phyloP scores from a whole-genome alignment of 768 basidiomycete genomes.

The Kwoniella bestiolae region DNA sequence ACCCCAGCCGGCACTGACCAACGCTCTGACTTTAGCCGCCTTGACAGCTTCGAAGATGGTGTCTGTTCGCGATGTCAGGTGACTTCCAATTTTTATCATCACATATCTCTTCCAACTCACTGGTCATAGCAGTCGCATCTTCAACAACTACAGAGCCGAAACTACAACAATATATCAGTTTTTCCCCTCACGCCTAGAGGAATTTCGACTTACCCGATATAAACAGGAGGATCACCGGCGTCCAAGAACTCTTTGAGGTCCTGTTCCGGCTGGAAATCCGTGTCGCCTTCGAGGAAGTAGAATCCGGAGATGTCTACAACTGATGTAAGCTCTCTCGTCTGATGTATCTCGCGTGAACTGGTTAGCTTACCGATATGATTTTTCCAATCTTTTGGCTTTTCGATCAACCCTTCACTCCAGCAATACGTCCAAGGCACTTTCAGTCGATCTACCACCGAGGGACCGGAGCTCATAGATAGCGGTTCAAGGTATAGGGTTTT shows the following conservation, averaged over 20 bases:
- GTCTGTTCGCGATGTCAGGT: conserved; percentile 54
- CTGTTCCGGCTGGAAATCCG: conserved; percentile 61
- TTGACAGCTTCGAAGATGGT: conserved; percentile 67
- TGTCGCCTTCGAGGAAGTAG: conserved; percentile 67
- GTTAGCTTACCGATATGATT: conserved; percentile 63
- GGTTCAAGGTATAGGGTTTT: conserved; percentile 62
- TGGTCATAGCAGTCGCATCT: conserved; percentile 64
- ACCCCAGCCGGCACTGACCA: conserved; percentile 72
- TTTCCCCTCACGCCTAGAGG: conserved; percentile 53
- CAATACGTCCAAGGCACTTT: conserved; percentile 71
- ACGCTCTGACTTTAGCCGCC: conserved; percentile 65
- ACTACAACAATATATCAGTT: conserved; percentile 12
- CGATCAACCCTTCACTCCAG: conserved; percentile 67
- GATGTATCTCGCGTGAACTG: neutral
- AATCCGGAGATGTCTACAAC: conserved; percentile 67
- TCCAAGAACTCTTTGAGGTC: conserved; percentile 64
- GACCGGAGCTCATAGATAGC: conserved; percentile 63
- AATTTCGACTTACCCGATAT: conserved; percentile 63
- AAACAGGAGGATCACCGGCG: conserved; percentile 65
- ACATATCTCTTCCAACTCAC: conserved; percentile 51
- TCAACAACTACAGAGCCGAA: conserved; percentile 71
- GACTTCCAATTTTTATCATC: neutral
- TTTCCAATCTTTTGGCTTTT: conserved; percentile 69
- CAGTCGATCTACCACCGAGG: conserved; percentile 63
- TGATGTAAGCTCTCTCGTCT: neutral